Percentiles rank a stretch among this genome's conserved stretches.
Evolutionary conservation across 257 asterid genomes (phyloP).

Genomic region (Eucommia ulmoides): DNA sequence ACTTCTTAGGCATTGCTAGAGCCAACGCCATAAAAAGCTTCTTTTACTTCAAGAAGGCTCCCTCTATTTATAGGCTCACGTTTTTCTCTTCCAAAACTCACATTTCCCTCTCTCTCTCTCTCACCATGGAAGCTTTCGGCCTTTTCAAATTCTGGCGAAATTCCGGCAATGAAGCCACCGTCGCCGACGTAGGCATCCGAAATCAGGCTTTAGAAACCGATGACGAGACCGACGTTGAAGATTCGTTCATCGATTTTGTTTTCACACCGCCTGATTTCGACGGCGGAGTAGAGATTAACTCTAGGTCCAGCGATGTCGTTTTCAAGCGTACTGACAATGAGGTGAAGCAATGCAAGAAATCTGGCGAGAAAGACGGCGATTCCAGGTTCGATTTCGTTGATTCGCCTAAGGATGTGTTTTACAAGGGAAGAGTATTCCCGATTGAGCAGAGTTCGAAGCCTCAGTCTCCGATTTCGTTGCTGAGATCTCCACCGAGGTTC

Average conservation of each 20-base stretch:
- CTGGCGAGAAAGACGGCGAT: neutral
- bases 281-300: neutral
- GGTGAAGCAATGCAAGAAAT: too few relatives aligned
- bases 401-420: conserved; percentile 32
- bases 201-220: conserved; percentile 1
- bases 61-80: too few relatives aligned
- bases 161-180: neutral
- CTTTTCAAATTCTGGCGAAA: conserved; percentile 50
- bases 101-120: neutral
- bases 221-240: conserved; percentile 33
- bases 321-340: too few relatives aligned
- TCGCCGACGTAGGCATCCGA: neutral
- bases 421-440: conserved; percentile 14
- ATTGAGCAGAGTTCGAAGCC: conserved; percentile 18
- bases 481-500: conserved; percentile 50
- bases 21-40: too few relatives aligned
- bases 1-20: too few relatives aligned
- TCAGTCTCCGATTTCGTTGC: conserved; percentile 36
- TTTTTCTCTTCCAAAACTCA: too few relatives aligned
- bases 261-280: conserved; percentile 25
- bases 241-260: conserved; percentile 71
- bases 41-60: too few relatives aligned
- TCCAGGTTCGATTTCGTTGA: conserved; percentile 11
- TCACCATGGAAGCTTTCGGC: conserved; percentile 45
- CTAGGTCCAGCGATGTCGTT: too few relatives aligned